Base-by-base conservation (phyloP, 2,329 filamentous ascomycete genomes). In the Stachybotrys chartarum region DNA sequence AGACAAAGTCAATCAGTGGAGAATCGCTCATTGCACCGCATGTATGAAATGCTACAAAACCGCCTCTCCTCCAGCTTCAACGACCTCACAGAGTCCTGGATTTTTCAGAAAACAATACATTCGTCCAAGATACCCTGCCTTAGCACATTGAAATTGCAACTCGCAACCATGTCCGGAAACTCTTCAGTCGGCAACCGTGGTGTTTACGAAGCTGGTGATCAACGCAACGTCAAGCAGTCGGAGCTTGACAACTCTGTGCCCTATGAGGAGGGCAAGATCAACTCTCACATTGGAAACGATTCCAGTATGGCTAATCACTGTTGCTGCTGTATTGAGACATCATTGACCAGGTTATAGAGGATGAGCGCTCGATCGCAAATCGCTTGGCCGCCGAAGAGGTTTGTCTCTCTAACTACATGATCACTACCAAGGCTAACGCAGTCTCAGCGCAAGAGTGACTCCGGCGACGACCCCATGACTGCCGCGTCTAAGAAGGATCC, bases 191-290 rank as follows among this genome's bases (percentile, higher is more conserved):
- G 89, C 62, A 79, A 76, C 69, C 65, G 73, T 59, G 69, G 72
- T 58, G 74, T 90, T 68, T 92, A 94, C 74, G 87, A 92, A 74
- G 85, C 80, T 56, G 86, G 85, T 56, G 89, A 94, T 73, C 89
- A 94, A 78, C 81, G 82, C 64, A 90, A 84, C 69, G 68, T 73
- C 58, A 80, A 82, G 58, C 68, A 80, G 57, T 77, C 80, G 2
- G 76, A 83, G 64, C 49, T 66, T 44, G 68, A 78, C 30, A 75
- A 77, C 47, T 71, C 78, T 18, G 75, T 81, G 53, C 79, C 84
- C 57, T 94, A 83, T 75, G 75, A 91, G 58, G 87, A 93, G 75
- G 90, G 90, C 63, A 78, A 86, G 69, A 70, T 79, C 56, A 77
- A 88, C 69, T 86, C 86, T 53, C 90, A 95, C 72, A 70, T 78